Base-by-base conservation (phyloP, 2,329 filamentous ascomycete species). In the Pseudogymnoascus sp. region DNA sequence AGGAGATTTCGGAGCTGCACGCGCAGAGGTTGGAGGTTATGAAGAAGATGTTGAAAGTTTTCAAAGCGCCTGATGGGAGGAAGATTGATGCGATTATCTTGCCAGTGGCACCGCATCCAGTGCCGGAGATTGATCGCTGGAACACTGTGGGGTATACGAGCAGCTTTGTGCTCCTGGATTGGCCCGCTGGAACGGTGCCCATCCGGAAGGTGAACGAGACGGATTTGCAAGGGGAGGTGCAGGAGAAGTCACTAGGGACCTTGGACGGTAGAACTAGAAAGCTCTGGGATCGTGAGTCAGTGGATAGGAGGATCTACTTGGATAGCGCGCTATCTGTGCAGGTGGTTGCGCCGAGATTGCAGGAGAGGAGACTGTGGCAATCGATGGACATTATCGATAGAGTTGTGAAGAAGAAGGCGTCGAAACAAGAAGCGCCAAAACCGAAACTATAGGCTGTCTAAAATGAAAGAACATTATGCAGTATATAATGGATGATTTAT, bases 101-200 rank as follows among this genome's bases (percentile, higher is more conserved):
- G 65, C 86, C 85, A 0, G 76, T 87, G 0, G 85, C 85, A 12
- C 84, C 85, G 2, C 86, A 89, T 71, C 83, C 85, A 0, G 79
- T 85, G 0, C 83, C 85, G 1, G 77, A 80, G 8, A 80, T 86
- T 61, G 86, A 89, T 73, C 75, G 79, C 2, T 88, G 84, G 73
- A 86, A 86, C 69, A 81, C 80, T 0, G 80, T 84, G 0, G 81
- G 84, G 62, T 88, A 88, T 68, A 87, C 84, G 0, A 81, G 78
- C 21, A 79, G 77, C 1, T 87, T 85, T 68, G 84, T 87, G 7
- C 68, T 88, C 61, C 71, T 88, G 21, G 85, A 89, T 69, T 85
- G 84, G 67, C 81, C 85, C 0, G 81, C 84, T 2, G 86, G 81
- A 0, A 73, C 71, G 0, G 65, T 88, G 1, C 85, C 85, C 0